Conservation (phyloP, 345 rosid genomes). For the Cardiospermum halicacabum region DNA sequence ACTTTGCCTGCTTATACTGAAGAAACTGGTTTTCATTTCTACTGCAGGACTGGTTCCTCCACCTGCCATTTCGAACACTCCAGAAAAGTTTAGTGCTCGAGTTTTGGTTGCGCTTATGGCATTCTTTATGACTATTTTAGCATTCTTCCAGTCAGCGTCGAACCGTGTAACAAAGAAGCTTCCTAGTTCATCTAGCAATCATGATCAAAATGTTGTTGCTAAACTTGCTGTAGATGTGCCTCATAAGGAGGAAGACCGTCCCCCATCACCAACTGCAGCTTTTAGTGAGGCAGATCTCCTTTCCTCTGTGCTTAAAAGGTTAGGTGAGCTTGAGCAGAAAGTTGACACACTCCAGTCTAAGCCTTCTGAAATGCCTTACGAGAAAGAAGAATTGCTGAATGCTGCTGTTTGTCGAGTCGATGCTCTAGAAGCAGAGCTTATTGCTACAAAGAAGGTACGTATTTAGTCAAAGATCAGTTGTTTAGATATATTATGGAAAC, state of each 20-base stretch:
- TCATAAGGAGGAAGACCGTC: slow-evolving; percentile 41
- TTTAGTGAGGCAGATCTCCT: slow-evolving; percentile 55
- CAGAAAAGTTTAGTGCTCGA: slow-evolving; percentile 50
- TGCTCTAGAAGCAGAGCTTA: slow-evolving; percentile 96
- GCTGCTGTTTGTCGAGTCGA: slow-evolving; percentile 99
- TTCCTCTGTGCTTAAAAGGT: slow-evolving; percentile 67
- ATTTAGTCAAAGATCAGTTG: neutral
- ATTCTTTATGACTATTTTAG: slow-evolving; percentile 52
- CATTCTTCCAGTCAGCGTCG: slow-evolving; percentile 48
- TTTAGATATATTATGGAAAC: neutral
- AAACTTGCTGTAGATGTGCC: slow-evolving; percentile 27
- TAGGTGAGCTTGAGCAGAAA: slow-evolving; percentile 89
- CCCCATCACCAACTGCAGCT: slow-evolving; percentile 53
- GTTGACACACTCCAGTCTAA: slow-evolving; percentile 73
- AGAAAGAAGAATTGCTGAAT: slow-evolving; percentile 91
- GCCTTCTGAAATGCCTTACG: slow-evolving; percentile 94
- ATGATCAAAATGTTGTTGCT: slow-evolving; percentile 29
- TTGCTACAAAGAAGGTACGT: slow-evolving; percentile 94
- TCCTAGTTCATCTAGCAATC: slow-evolving; percentile 29
- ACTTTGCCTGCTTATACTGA: slow-evolving; percentile 8
- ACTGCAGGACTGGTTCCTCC: slow-evolving; percentile 40
- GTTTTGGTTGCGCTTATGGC: slow-evolving; percentile 44
- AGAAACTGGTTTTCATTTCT: slow-evolving; percentile 14
- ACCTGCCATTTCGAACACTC: slow-evolving; percentile 40
- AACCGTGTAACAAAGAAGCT: slow-evolving; percentile 40